Evolutionary conservation across 257 asterid species (phyloP).

Genomic region (Voacanga thouarsii): DNA sequence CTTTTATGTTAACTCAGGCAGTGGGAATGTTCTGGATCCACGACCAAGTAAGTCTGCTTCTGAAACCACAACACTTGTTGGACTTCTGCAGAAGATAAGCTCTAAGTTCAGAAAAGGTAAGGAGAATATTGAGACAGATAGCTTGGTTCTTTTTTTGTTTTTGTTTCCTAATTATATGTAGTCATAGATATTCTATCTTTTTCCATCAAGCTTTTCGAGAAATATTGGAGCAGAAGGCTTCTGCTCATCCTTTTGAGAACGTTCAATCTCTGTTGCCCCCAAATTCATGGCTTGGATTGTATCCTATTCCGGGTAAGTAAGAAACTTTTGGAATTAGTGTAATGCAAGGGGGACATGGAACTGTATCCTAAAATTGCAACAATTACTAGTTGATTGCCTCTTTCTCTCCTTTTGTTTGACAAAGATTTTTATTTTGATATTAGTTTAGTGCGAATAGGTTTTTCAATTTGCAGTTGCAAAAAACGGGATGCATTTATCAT

Average conservation of each 20-base stretch:
- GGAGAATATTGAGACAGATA: constrained; percentile 8
- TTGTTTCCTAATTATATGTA: constrained; percentile 7
- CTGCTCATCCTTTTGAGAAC: constrained; percentile 93
- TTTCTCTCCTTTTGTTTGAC: neutral
- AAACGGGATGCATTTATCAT: neutral
- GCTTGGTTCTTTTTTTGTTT: constrained; percentile 2
- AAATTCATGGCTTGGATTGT: constrained; percentile 78
- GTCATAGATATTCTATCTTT: constrained; percentile 18
- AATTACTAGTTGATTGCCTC: neutral
- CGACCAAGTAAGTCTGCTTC: constrained; percentile 54
- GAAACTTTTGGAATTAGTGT: neutral
- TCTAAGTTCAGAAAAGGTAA: constrained; percentile 89
- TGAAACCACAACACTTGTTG: constrained; percentile 81
- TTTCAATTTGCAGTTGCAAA: neutral
- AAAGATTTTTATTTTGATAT: neutral
- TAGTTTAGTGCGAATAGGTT: neutral
- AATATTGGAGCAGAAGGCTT: constrained; percentile 82
- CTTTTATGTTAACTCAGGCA: constrained; percentile 82
- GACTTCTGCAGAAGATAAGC: constrained; percentile 87
- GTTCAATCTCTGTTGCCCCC: constrained; percentile 79
- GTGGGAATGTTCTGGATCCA: constrained; percentile 69
- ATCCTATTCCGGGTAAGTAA: constrained; percentile 82
- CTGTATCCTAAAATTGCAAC: neutral
- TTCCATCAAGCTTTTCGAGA: constrained; percentile 72
- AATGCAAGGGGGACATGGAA: neutral